Percentiles rank a stretch among this genome's conserved stretches.
Evolutionary conservation across 495 filamentous ascomycete genomes (phyloP).

Genomic region (Amphirosellinia nigrospora): DNA sequence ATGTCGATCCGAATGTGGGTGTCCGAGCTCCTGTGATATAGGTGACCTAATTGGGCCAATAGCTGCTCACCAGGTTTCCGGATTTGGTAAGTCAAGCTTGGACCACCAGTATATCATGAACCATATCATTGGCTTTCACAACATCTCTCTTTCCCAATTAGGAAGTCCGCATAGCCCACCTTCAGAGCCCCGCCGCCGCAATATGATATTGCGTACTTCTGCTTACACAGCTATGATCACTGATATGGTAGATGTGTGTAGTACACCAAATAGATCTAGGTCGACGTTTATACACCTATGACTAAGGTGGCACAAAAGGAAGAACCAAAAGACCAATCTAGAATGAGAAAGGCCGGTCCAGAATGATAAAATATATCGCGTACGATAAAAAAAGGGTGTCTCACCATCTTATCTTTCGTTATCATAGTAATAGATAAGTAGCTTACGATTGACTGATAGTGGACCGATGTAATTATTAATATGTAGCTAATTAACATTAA

Average conservation of each 20-base stretch:
- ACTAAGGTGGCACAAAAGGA: neutral
- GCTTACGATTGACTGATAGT: neutral
- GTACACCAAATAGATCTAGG: neutral
- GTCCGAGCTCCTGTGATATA: neutral
- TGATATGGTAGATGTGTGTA: neutral
- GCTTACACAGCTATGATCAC: neutral
- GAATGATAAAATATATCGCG: neutral
- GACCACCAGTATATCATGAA: neutral
- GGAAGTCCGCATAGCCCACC: slow-evolving; percentile 7
- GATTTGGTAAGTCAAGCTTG: slow-evolving; percentile 20
- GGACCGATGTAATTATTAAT: neutral
- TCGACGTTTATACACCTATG: neutral
- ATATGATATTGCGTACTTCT: neutral
- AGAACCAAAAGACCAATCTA: neutral
- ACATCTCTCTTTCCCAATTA: slow-evolving; percentile 10
- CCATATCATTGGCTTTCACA: slow-evolving; percentile 10
- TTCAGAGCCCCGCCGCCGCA: neutral
- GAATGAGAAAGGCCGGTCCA: neutral
- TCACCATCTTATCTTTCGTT: neutral
- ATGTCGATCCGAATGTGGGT: neutral
- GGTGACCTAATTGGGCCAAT: slow-evolving; percentile 12
- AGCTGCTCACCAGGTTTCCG: neutral
- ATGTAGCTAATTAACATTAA: neutral
- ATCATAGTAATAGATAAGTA: slow-evolving; percentile 6
- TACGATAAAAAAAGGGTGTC: neutral